Percentiles rank a stretch among this genome's conserved stretches.
Conservation (phyloP, 1,139 yeast genomes). For the Hansenula anomala region DNA sequence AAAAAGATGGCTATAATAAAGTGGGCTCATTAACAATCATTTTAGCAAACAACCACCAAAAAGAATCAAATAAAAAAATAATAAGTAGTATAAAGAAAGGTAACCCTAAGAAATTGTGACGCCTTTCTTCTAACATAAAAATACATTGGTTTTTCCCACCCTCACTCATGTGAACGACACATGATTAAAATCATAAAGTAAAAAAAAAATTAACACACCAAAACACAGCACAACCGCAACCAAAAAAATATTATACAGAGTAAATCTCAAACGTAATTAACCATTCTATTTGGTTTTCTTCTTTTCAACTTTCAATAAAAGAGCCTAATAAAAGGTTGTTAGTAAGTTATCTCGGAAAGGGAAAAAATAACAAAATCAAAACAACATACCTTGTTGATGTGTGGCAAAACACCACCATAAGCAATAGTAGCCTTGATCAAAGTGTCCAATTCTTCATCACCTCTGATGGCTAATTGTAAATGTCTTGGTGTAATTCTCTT, state of each 20-base stretch:
- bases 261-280: background rate
- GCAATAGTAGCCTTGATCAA: constrained; percentile 97
- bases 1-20: too few species aligned
- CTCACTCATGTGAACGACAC: too few species aligned
- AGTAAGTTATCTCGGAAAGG: background rate
- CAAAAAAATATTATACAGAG: constrained; percentile 1
- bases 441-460: constrained; percentile 97
- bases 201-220: background rate
- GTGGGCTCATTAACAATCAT: too few species aligned
- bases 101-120: too few species aligned
- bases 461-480: constrained; percentile 96
- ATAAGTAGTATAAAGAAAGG: too few species aligned
- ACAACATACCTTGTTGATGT: constrained; percentile 63
- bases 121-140: background rate
- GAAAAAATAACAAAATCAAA: too few species aligned
- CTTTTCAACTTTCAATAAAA: constrained; percentile 88
- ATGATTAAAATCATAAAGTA: background rate
- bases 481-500: constrained; percentile 99
- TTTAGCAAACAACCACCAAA: too few species aligned
- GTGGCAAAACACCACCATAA: constrained; percentile 99
- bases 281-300: constrained; percentile 38
- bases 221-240: background rate
- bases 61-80: too few species aligned
- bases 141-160: background rate
- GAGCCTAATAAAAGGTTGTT: constrained; percentile 37